These are phyloP conservation scores for Aspergillus awamori DNA, from an alignment of 2,329 filamentous ascomycete genomes.

Conservation along the genomic window DNA sequence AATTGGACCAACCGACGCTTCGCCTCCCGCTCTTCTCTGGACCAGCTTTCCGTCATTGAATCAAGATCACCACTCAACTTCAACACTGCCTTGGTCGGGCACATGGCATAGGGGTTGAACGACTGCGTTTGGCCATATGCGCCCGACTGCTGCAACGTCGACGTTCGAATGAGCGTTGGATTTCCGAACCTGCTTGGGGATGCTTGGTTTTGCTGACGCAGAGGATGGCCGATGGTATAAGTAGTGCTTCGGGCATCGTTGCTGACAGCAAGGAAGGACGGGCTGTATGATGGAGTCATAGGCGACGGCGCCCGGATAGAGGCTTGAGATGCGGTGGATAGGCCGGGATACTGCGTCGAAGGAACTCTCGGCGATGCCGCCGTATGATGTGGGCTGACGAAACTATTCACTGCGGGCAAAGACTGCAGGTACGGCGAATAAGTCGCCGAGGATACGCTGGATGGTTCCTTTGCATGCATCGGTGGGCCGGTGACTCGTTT, in stretches of 20 bases:
- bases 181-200: slow-evolving; percentile 52
- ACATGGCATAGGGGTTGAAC: slow-evolving; percentile 79
- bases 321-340: slow-evolving; percentile 46
- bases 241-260: slow-evolving; percentile 49
- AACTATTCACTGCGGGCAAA: slow-evolving; percentile 47
- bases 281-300: slow-evolving; percentile 51
- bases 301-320: slow-evolving; percentile 54
- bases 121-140: slow-evolving; percentile 51
- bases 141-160: slow-evolving; percentile 63
- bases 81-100: slow-evolving; percentile 79
- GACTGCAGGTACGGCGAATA: slow-evolving; percentile 56
- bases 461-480: slow-evolving; percentile 51
- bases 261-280: slow-evolving; percentile 51
- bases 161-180: slow-evolving; percentile 68
- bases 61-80: slow-evolving; percentile 86
- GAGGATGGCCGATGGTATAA: slow-evolving; percentile 42
- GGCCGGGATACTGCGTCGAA: slow-evolving; percentile 45
- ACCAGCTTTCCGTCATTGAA: slow-evolving; percentile 82
- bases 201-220: slow-evolving; percentile 44
- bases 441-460: slow-evolving; percentile 56
- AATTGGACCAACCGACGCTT: slow-evolving; percentile 88
- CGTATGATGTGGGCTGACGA: slow-evolving; percentile 41
- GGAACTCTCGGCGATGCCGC: slow-evolving; percentile 46
- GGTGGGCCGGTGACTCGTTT: slow-evolving; percentile 54
- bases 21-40: slow-evolving; percentile 74